Percentiles rank a stretch among this genome's conserved stretches.
phyloP scores from a whole-genome alignment of 495 filamentous ascomycete genomes.

The Talaromyces ruber region DNA sequence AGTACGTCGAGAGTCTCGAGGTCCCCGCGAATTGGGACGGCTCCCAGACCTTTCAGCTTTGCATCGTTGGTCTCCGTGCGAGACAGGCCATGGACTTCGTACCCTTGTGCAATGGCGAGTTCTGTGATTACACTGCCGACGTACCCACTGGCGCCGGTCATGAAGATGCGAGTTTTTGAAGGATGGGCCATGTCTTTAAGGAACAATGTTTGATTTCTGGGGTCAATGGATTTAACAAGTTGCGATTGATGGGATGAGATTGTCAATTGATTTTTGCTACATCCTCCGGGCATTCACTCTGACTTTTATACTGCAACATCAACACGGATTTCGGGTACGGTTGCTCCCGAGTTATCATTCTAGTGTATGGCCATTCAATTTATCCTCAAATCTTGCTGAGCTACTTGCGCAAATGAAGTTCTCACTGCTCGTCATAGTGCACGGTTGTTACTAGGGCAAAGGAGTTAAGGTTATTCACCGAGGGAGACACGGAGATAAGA shows the following conservation, averaged over 20 bases:
- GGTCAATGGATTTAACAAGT: background rate
- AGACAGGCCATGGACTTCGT: conserved; percentile 27
- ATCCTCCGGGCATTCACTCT: background rate
- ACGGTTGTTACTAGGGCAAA: background rate
- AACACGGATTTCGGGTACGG: background rate
- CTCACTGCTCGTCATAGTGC: background rate
- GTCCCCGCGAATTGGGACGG: conserved; percentile 24
- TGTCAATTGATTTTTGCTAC: background rate
- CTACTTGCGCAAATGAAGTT: background rate
- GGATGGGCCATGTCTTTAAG: background rate
- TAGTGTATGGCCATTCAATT: background rate
- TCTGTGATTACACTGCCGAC: conserved; percentile 23
- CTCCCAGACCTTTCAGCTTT: conserved; percentile 22
- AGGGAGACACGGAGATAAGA: background rate
- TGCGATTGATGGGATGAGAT: no score
- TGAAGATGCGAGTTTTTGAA: conserved; percentile 20
- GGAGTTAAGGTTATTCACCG: background rate
- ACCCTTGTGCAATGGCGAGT: conserved; percentile 21
- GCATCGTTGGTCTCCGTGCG: conserved; percentile 19
- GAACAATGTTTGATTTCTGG: background rate
- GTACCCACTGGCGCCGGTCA: conserved; percentile 34
- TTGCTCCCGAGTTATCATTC: background rate
- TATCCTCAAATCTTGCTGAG: background rate
- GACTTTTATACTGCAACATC: background rate
- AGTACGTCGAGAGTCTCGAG: conserved; percentile 24